A percentile compares a stretch with the other conserved stretches of the same genome.
phyloP scores from a whole-genome alignment of 352 stramenopile genomes.

The Phytophthora hibernalis region DNA sequence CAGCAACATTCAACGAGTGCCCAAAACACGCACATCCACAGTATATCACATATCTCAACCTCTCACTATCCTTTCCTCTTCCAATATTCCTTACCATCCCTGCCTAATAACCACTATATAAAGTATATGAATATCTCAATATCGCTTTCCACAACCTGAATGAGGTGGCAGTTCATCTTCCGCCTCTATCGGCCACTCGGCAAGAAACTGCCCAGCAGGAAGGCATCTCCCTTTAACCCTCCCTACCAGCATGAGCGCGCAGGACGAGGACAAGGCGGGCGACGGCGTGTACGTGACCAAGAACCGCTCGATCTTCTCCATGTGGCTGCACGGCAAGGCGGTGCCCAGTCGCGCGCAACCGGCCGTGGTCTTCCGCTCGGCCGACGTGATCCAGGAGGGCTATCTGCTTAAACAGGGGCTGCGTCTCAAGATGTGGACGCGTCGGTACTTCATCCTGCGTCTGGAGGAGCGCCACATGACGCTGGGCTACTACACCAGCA shows the following conservation, averaged over 20 bases:
- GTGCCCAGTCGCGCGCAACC: slow-evolving; percentile 52
- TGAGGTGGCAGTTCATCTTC: not conserved
- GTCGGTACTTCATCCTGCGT: slow-evolving; percentile 88
- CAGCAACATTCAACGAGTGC: not conserved
- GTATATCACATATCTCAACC: not conserved
- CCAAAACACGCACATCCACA: not conserved
- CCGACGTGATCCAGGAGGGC: slow-evolving; percentile 86
- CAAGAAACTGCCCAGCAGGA: slow-evolving; percentile 30
- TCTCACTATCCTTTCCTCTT: not conserved
- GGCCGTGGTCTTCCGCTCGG: slow-evolving; percentile 77
- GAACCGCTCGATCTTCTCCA: slow-evolving; percentile 84
- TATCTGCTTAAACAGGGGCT: slow-evolving; percentile 87
- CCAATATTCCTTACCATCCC: too few species aligned
- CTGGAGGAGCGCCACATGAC: slow-evolving; percentile 91
- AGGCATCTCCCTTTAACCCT: not conserved
- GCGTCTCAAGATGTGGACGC: slow-evolving; percentile 81
- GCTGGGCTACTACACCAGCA: slow-evolving; percentile 87
- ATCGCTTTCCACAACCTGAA: not conserved
- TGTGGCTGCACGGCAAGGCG: slow-evolving; percentile 87
- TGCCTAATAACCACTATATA: not conserved
- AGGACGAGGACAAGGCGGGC: slow-evolving; percentile 40
- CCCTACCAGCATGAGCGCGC: slow-evolving; percentile 28
- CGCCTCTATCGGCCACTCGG: slow-evolving; percentile 25
- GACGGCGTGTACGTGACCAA: slow-evolving; percentile 89
- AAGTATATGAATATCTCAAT: not conserved